Evolutionary conservation across 2,329 filamentous ascomycete species (phyloP).

Genomic region (Gyromitra esculenta): DNA sequence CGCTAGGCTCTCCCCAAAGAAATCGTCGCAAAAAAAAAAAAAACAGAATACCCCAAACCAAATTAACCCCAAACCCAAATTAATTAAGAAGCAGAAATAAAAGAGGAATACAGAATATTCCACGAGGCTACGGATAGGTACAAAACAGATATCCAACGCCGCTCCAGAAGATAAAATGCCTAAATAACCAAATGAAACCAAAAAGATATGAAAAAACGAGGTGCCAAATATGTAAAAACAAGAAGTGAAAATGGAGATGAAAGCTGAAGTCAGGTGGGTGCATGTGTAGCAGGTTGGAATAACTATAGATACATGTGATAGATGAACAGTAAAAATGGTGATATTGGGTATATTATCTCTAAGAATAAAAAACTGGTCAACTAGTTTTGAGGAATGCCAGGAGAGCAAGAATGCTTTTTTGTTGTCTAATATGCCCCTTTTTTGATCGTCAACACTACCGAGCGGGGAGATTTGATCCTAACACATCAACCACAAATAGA

Average conservation of each 20-base stretch:
- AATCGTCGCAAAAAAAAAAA: constrained; percentile 35
- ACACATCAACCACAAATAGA: constrained; percentile 14
- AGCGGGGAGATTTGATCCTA: constrained; percentile 11
- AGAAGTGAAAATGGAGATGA: constrained; percentile 53
- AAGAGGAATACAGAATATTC: constrained; percentile 25
- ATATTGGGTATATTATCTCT: constrained; percentile 50
- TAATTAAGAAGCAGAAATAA: constrained; percentile 31
- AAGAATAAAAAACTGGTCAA: constrained; percentile 30
- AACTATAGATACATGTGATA: constrained; percentile 53
- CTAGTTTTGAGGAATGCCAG: constrained; percentile 41
- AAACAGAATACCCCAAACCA: constrained; percentile 37
- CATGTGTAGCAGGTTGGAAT: constrained; percentile 37
- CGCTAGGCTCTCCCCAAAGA: constrained; percentile 10
- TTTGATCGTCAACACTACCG: constrained; percentile 21
- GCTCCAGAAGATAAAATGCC: constrained; percentile 26
- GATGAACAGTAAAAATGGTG: constrained; percentile 48
- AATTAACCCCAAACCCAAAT: constrained; percentile 38
- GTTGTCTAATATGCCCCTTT: constrained; percentile 31
- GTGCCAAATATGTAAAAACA: constrained; percentile 52
- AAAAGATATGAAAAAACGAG: constrained; percentile 29
- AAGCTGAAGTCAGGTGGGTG: constrained; percentile 53
- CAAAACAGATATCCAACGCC: constrained; percentile 42
- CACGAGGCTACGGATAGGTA: constrained; percentile 29
- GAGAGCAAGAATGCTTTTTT: constrained; percentile 35
- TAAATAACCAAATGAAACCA: constrained; percentile 39